phyloP scores from a whole-genome alignment of 805 yeast genomes.

The Monosporozyma servazzii region DNA sequence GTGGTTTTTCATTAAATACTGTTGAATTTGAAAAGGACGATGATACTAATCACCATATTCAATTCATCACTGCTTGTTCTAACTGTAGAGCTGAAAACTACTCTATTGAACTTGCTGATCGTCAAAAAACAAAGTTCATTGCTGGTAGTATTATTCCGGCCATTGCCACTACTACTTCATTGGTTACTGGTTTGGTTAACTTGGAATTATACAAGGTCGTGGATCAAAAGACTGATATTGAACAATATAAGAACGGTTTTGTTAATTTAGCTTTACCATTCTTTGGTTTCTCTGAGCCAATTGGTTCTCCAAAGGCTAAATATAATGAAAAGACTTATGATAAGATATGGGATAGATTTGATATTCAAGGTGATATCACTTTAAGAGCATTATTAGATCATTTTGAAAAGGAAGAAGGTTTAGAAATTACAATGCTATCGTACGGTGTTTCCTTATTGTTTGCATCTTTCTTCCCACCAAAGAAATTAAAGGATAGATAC shows the following conservation, averaged over 20 bases:
- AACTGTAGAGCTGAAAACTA: conserved; percentile 93
- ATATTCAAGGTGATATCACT: conserved; percentile 66
- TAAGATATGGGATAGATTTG: conserved; percentile 92
- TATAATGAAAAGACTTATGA: conserved; percentile 76
- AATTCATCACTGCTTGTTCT: conserved; percentile 91
- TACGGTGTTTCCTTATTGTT: conserved; percentile 82
- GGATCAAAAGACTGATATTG: conserved; percentile 64
- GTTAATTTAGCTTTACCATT: conserved; percentile 89
- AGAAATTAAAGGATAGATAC: conserved; percentile 74
- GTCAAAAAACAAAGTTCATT: conserved; percentile 85
- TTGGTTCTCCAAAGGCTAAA: conserved; percentile 71
- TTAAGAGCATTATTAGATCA: conserved; percentile 62
- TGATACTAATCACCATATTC: conserved; percentile 92
- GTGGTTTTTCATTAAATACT: conserved; percentile 80
- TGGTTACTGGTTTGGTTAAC: conserved; percentile 91
- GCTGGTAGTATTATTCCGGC: conserved; percentile 99
- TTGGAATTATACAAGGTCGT: conserved; percentile 86
- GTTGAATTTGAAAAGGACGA: conserved; percentile 98
- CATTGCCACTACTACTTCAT: conserved; percentile 97
- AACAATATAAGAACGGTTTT: conserved; percentile 86
- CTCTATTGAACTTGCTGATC: conserved; percentile 79
- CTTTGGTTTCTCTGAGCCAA: conserved; percentile 94
- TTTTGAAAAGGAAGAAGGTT: conserved; percentile 74
- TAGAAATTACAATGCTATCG: conserved; percentile 84
- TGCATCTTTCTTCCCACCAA: conserved; percentile 90